Conservation (phyloP, 1,284 basidiomycete genomes). For the Ganoderma boninense region DNA sequence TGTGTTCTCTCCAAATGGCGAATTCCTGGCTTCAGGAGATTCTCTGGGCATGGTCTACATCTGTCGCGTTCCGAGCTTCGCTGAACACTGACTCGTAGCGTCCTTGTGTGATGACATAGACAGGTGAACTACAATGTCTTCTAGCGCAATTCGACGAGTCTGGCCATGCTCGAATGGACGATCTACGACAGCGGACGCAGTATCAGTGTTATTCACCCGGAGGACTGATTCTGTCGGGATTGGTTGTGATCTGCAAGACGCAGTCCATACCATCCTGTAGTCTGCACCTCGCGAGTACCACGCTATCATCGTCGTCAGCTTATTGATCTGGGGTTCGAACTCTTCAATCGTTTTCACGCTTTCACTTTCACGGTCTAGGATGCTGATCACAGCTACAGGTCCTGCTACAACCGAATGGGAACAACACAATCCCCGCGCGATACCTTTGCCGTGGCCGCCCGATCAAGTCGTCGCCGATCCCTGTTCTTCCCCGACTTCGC, state of each 20-base stretch:
- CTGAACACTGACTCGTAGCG: neutral
- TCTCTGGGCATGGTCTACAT: neutral
- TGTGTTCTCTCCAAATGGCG: neutral
- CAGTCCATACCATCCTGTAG: neutral
- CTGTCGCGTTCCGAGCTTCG: neutral
- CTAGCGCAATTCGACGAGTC: neutral
- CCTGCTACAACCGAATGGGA: neutral
- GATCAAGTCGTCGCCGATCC: slow-evolving; percentile 7
- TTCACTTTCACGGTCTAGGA: too few relatives aligned
- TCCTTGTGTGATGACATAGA: neutral
- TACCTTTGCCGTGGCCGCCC: neutral
- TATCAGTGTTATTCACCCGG: neutral
- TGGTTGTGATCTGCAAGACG: neutral
- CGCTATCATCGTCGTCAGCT: neutral
- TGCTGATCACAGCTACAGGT: neutral
- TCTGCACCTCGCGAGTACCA: neutral
- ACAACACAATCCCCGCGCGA: neutral
- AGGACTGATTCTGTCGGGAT: neutral
- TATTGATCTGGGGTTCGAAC: neutral
- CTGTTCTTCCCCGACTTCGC: neutral
- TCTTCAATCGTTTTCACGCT: neutral
- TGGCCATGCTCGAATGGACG: neutral
- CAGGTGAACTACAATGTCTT: neutral
- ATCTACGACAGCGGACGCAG: neutral
- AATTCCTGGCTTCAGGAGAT: neutral